A percentile compares a stretch with the other conserved stretches of the same genome.
These are phyloP conservation scores for Diaporthe vexans DNA, from an alignment of 2,329 filamentous ascomycete genomes.

Conservation along the genomic window DNA sequence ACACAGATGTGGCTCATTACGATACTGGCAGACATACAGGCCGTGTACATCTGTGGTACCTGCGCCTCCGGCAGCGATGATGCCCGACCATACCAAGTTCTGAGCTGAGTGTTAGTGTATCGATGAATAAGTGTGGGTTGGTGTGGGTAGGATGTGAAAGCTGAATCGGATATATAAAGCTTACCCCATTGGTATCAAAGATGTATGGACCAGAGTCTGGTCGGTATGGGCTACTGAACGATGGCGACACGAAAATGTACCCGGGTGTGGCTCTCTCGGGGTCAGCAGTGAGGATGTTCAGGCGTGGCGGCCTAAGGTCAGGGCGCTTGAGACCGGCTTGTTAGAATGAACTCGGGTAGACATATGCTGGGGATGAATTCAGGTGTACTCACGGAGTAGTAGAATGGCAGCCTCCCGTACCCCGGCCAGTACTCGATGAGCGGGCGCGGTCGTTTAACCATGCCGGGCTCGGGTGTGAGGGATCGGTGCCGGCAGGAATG, in stretches of 20 bases:
- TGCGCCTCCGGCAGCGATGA: conserved; percentile 17
- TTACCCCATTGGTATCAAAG: conserved; percentile 36
- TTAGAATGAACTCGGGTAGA: neutral
- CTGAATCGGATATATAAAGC: neutral
- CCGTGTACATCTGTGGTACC: conserved; percentile 14
- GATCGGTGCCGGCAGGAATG: neutral
- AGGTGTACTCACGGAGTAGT: conserved; percentile 32
- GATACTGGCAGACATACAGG: conserved; percentile 32
- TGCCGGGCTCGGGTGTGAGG: conserved; percentile 18
- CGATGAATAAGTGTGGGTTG: no score
- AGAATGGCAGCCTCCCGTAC: conserved; percentile 35
- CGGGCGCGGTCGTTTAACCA: conserved; percentile 27
- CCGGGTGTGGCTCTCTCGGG: conserved; percentile 27
- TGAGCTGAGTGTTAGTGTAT: neutral
- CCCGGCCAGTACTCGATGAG: conserved; percentile 28
- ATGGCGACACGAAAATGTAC: conserved; percentile 26
- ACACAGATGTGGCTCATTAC: conserved; percentile 26
- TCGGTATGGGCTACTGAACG: conserved; percentile 23
- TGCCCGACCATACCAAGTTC: conserved; percentile 35
- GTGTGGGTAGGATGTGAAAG: no score
- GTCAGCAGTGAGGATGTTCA: conserved; percentile 29
- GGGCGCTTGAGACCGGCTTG: conserved; percentile 16
- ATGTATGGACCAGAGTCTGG: conserved; percentile 38
- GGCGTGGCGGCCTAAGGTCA: conserved; percentile 34
- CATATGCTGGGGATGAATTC: neutral